Evolutionary conservation across 352 stramenopile species (phyloP).

Genomic region (Phytophthora hybrid): DNA sequence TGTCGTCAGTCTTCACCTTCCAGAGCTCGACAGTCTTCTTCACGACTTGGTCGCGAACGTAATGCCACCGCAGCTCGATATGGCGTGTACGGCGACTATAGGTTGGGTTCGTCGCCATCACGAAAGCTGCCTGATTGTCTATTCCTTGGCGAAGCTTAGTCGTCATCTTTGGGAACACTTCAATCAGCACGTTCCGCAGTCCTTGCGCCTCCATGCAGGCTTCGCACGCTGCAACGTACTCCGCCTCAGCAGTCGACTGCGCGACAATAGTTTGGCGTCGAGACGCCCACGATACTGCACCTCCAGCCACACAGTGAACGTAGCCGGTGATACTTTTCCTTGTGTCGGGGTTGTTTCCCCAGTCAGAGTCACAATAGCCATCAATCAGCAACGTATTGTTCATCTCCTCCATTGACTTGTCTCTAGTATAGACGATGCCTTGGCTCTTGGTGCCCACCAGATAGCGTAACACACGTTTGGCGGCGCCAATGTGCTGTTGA

Average conservation of each 20-base stretch:
- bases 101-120: neutral
- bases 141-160: neutral
- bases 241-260: neutral
- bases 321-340: neutral
- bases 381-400: neutral
- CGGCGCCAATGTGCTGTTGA: neutral
- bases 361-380: neutral
- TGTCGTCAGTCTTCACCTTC: constrained; percentile 1
- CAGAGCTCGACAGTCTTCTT: neutral
- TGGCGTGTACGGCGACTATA: neutral
- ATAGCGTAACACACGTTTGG: neutral
- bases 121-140: no score
- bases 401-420: neutral
- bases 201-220: neutral
- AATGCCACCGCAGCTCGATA: neutral
- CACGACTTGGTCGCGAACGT: neutral
- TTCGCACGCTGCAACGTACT: neutral
- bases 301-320: neutral
- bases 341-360: neutral
- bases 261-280: neutral
- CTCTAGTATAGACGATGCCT: neutral
- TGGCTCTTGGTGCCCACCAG: neutral
- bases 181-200: neutral
- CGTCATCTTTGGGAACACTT: neutral
- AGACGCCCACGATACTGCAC: neutral